Conservation (phyloP, 768 basidiomycete genomes). For the Hydnomerulius pinastri region DNA sequence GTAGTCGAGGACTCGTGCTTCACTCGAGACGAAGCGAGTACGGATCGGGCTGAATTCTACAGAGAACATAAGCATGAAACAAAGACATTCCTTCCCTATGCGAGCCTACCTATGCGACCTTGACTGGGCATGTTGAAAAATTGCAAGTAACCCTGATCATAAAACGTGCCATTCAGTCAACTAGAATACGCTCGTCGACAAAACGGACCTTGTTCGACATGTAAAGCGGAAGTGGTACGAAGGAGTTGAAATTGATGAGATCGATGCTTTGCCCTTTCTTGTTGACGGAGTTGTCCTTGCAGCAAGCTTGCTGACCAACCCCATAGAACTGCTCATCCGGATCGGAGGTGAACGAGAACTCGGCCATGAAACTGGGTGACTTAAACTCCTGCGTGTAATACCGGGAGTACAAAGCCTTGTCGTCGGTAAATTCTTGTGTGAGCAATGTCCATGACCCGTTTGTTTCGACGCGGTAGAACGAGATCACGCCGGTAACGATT, state of each 20-base stretch:
- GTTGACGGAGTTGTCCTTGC: conserved; percentile 38
- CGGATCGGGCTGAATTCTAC: conserved; percentile 1
- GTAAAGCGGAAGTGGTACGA: conserved; percentile 37
- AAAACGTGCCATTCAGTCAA: no score
- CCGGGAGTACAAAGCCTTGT: conserved; percentile 13
- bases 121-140: no score
- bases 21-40: no score
- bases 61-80: background rate
- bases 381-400: no score
- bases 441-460: conserved; percentile 1
- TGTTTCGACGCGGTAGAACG: background rate
- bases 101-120: no score
- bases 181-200: no score
- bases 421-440: conserved; percentile 4
- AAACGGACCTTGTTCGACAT: conserved; percentile 39
- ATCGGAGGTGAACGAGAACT: conserved; percentile 35
- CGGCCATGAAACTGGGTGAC: conserved; percentile 33
- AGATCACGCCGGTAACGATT: no score
- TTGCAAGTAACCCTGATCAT: no score
- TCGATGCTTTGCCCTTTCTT: conserved; percentile 42
- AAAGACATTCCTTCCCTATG: no score
- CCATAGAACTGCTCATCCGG: conserved; percentile 40
- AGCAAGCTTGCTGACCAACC: conserved; percentile 39
- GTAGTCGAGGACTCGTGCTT: no score
- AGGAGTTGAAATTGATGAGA: conserved; percentile 39